These are phyloP conservation scores for Simmondsia chinensis DNA, from an alignment of 148 eudicot species.

Conservation along the genomic window DNA sequence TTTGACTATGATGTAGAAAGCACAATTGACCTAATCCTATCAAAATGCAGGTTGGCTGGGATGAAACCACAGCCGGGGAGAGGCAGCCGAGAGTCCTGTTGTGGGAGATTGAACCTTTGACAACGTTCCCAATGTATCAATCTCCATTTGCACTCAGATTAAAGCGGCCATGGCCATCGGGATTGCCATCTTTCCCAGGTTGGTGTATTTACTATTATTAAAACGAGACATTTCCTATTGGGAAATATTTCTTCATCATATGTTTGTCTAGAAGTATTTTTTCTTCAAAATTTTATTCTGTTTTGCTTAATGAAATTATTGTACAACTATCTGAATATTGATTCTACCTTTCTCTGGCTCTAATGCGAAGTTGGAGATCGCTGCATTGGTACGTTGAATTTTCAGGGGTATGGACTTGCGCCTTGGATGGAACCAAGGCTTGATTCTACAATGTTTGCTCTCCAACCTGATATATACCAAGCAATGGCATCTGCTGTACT, in stretches of 20 bases:
- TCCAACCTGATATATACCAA: constrained; percentile 57
- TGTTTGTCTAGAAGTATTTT: constrained; percentile 1
- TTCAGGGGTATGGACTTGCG: constrained; percentile 51
- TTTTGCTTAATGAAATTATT: too few species aligned
- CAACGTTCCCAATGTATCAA: constrained; percentile 84
- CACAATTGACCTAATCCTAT: background rate
- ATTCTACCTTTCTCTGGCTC: constrained; percentile 63
- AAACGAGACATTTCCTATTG: background rate
- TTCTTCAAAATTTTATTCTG: background rate
- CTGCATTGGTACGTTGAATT: constrained; percentile 45
- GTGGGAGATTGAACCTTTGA: constrained; percentile 85
- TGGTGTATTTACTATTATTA: constrained; percentile 1
- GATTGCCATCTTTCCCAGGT: constrained; percentile 56
- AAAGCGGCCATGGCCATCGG: constrained; percentile 78
- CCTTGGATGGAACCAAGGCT: constrained; percentile 79
- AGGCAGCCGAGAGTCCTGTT: constrained; percentile 73
- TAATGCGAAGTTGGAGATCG: constrained; percentile 51
- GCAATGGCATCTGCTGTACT: constrained; percentile 60
- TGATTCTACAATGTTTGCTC: constrained; percentile 51
- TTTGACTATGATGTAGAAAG: background rate
- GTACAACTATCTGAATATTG: too few species aligned
- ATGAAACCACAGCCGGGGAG: constrained; percentile 80
- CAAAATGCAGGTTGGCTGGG: constrained; percentile 74
- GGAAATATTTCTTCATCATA: background rate
- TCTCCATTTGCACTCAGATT: constrained; percentile 64